A percentile compares a stretch with the other conserved stretches of the same genome.
These are phyloP conservation scores for Populus nigra DNA, from an alignment of 345 rosid species.

Conservation along the genomic window DNA sequence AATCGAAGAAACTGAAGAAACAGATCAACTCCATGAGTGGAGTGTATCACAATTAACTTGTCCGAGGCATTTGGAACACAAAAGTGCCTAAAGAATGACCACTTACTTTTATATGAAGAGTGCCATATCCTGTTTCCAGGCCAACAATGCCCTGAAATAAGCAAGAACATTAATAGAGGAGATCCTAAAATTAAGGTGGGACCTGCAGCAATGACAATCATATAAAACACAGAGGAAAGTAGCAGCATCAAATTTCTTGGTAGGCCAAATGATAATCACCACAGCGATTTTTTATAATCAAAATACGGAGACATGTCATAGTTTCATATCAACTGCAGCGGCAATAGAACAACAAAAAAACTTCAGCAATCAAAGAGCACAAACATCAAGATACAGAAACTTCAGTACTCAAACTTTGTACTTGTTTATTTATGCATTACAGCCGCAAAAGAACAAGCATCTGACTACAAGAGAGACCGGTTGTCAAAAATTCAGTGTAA, in stretches of 20 bases:
- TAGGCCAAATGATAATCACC: background rate
- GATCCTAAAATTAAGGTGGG: background rate
- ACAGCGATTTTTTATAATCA: background rate
- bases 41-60: background rate
- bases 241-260: background rate
- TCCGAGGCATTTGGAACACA: background rate
- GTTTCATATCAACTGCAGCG: background rate
- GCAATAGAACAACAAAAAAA: background rate
- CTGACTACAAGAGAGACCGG: background rate
- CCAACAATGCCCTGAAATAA: conserved; percentile 72
- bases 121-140: conserved; percentile 73
- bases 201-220: background rate
- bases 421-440: background rate
- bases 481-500: background rate
- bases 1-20: background rate
- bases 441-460: background rate
- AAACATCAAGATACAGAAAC: background rate
- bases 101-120: conserved; percentile 77
- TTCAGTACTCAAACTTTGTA: background rate
- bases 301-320: background rate
- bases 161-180: conserved; percentile 1
- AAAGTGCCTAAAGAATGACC: conserved; percentile 1
- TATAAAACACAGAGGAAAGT: background rate
- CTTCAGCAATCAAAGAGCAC: background rate
- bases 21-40: background rate